Conservation (phyloP, 257 asterid species). For the Solanum virginianum region DNA sequence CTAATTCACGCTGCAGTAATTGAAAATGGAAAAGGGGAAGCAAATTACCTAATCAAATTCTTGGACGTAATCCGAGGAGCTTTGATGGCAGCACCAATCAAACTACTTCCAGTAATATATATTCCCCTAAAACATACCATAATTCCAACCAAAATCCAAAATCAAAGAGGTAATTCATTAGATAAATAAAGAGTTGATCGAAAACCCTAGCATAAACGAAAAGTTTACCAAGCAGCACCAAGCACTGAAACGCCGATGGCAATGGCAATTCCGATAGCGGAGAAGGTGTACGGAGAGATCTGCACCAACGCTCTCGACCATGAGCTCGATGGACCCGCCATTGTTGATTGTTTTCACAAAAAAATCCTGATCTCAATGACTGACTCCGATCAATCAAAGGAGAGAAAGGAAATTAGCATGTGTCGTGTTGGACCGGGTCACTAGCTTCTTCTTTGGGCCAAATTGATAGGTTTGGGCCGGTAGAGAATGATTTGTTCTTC, state of each 20-base stretch:
- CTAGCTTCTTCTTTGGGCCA: neutral
- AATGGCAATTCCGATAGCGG: slow-evolving; percentile 87
- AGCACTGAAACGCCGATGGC: slow-evolving; percentile 96
- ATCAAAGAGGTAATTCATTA: neutral
- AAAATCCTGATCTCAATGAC: neutral
- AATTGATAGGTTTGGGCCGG: neutral
- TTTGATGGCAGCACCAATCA: slow-evolving; percentile 75
- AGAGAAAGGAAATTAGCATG: neutral
- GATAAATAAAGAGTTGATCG: neutral
- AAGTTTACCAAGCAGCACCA: slow-evolving; percentile 86
- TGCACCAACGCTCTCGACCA: slow-evolving; percentile 79
- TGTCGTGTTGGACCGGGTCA: neutral
- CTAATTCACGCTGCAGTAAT: neutral
- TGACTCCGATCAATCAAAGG: neutral
- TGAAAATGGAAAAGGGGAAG: neutral
- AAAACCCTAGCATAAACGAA: neutral
- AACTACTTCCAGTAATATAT: slow-evolving; percentile 72
- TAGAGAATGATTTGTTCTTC: neutral
- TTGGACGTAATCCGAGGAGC: slow-evolving; percentile 80
- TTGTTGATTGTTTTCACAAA: neutral
- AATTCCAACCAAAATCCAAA: neutral
- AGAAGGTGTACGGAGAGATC: slow-evolving; percentile 91
- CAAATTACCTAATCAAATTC: slow-evolving; percentile 57
- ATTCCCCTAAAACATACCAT: slow-evolving; percentile 44
- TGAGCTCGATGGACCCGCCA: slow-evolving; percentile 70